Evolutionary conservation across 768 basidiomycete genomes (phyloP), one percentile per base, ranked within the genome.

Genomic region (Russula earlei): DNA sequence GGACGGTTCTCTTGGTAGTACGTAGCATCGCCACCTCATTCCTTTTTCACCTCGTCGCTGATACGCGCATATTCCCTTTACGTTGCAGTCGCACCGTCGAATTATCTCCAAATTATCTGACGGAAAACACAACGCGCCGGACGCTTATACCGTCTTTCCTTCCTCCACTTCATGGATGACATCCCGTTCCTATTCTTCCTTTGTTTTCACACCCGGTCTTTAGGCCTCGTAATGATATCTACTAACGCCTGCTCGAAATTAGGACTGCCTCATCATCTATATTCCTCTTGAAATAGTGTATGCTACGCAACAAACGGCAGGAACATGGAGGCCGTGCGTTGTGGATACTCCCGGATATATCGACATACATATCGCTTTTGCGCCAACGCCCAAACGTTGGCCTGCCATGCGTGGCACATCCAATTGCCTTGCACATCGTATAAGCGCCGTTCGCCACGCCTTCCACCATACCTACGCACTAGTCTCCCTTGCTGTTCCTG

Each of bases 1-100:
- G 17, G 91, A 93, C 67, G 91, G 88, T 50, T 67, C 74, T 42
- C 66, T 81, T 62, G 88, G 88, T 74, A 91, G 88, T 90, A 68
- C 71, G 88, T 83, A 27, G 55, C 66, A 40, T 64, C 51, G 42
- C 58, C 49, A 24, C 51, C 55, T 48, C 52, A 47, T 14, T 53
- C 7, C 4, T 10, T 25, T 47, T 10, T 25, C 43, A n/a, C 14
- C 29, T 34, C 20, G 0, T 59, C 37, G 41, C 55, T 34, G 37
- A 50, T 42, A 15, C 19, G 1, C 0, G 1, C 14, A 33, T 9
- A 4, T 27, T 25, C 43, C 36, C 17, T 19, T 22, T 41, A 14
- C 14, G 29, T 40, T 40, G 19, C 67, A 90, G 87, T 90, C 67
- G 87, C 86, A 52, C 87, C 87, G 55, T 89, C 88, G 61, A 90